Base-by-base conservation (phyloP, 2,329 filamentous ascomycete species). In the Shiraia bambusicola region DNA sequence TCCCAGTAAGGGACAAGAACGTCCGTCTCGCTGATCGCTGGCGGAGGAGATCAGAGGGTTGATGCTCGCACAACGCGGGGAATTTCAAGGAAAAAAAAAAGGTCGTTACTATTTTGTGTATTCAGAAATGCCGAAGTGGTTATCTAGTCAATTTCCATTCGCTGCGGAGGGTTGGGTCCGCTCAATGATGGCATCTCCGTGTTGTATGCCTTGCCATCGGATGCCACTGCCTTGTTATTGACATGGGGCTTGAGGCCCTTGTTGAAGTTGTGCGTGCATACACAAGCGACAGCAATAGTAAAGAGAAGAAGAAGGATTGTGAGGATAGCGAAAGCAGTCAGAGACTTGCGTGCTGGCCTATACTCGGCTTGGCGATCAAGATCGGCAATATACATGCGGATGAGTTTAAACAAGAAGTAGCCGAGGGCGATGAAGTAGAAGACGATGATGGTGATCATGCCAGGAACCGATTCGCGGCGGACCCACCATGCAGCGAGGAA, bases 401-500 rank as follows among this genome's bases (percentile, higher is more conserved):
- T 86, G 40, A 98, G 82, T 78, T 98, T 98, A 81, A 96, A 98
- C 65, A 95, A 80, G 76, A 98, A 98, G 75, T 97, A 98, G 42
- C 84, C 88, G 52, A 97, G 80, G 28, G 84, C 92, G 49, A 86
- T 89, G 52, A 95, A 84, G 72, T 95, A 96, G 42, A 96, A 79
- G 37, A 91, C 60, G 58, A 97, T 92, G 63, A 89, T 83, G 53
- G 75, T 61, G 39, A 84, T 72, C 82, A 94, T 94, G 65, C 92
- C 91, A 9, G 77, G 45, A 55, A 83, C 84, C 63, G 84, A 91
- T 70, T 98, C 93, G 53, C 83, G 83, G 34, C 88, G 85, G 12
- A 90, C 91, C 71, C 88, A 94, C 70, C 79, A 89, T 35, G 87
- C 91, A 24, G 92, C 92, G 55, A 85, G 80, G 44, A 95, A 75